Conservation (phyloP, 805 yeast genomes). For the Starmerella davenportii region DNA sequence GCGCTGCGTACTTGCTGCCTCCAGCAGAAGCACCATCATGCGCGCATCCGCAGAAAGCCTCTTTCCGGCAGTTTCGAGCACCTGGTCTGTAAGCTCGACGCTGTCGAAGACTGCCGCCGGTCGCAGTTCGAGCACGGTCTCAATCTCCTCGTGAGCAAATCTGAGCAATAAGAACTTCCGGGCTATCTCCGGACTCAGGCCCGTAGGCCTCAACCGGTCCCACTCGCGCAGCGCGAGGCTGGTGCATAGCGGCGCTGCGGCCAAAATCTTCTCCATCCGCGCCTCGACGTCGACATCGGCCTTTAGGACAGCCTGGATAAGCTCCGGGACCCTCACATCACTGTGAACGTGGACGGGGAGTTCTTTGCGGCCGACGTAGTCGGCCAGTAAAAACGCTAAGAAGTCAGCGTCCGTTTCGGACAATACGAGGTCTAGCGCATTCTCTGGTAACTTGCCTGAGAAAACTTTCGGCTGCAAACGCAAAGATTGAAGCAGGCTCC, state of each 20-base stretch:
- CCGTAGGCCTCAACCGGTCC: neutral
- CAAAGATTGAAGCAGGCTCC: conserved; percentile 1
- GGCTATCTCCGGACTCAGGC: neutral
- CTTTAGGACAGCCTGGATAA: no score
- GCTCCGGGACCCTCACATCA: no score
- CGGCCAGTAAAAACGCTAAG: neutral
- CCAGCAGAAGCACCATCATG: neutral
- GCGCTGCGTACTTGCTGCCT: neutral
- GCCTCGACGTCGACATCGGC: no score
- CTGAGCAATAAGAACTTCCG: neutral
- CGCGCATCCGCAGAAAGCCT: neutral
- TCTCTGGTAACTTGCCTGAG: neutral
- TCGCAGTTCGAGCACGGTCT: neutral
- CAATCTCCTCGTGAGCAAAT: neutral
- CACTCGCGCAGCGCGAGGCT: neutral
- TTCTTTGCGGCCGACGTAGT: neutral
- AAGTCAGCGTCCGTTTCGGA: conserved; percentile 1
- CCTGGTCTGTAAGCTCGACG: neutral
- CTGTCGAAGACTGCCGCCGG: conserved; percentile 1
- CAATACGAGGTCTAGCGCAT: neutral
- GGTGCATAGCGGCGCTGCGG: no score
- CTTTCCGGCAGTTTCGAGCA: neutral
- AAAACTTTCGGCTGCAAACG: conserved; percentile 1
- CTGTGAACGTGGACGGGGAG: no score
- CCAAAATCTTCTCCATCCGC: no score